Base-by-base conservation (phyloP, 306 rosid species). In the Delonix regia region DNA sequence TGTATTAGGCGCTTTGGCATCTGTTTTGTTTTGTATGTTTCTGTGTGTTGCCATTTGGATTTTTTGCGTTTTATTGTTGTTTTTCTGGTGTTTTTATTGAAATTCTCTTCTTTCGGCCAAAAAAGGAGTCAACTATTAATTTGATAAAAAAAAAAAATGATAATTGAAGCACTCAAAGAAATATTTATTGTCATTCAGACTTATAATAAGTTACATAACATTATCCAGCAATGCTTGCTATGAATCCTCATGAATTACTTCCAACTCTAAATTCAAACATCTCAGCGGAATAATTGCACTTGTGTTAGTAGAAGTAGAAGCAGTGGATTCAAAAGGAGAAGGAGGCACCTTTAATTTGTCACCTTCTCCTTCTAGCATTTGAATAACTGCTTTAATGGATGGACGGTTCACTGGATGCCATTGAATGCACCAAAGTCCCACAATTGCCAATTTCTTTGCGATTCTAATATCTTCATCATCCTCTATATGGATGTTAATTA, bases 341-440 rank as follows among this genome's bases (percentile, higher is more conserved):
- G 77, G 80, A 0, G 86, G 80, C 63, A 60, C 30, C n/a, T 4
- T 3, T 6, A 78, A 42, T 2, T 67, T 67, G 2, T 73, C 66
- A 9, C 33, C 38, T 0, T 56, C 74, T 49, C 69, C 69, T 68
- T 74, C 77, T 10, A 83, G 34, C 80, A 74, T 78, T 49, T 74
- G 75, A 0, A 78, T 38, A 16, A 78, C 80, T 0, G 4, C 1
- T 9, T 64, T 83, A 44, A 83, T 78, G 0, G 62, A 78, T 22
- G 80, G 86, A 21, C 80, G 80, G 27, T 78, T 65, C n/a, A 59
- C 12, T 0, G 80, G 77, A 6, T 83, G 39, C 86, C 83, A 73
- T 9, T 82, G 66, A 9, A 77, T 71, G 82, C 79, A 82, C 85
- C 82, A 77, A 3, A 82, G 82, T 34, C 82, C 86, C 6, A 78